phyloP scores from a whole-genome alignment of 1,284 basidiomycete species.

The Moesziomyces antarcticus region DNA sequence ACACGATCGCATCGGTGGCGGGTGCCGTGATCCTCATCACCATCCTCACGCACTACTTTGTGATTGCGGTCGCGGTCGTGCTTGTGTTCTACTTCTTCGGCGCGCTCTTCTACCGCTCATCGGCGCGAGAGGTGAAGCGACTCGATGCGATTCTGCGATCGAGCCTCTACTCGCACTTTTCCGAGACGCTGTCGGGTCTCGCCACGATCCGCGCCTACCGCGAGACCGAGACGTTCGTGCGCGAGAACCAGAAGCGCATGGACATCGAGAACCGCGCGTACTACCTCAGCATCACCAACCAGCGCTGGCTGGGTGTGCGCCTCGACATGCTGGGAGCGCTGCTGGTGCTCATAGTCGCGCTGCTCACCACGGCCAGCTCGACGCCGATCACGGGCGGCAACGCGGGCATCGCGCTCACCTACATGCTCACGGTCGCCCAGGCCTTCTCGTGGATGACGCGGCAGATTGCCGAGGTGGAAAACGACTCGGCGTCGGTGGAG shows the following conservation, averaged over 20 bases:
- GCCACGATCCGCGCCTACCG: slow-evolving; percentile 86
- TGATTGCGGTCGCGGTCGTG: slow-evolving; percentile 70
- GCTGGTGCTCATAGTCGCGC: slow-evolving; percentile 61
- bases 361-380: slow-evolving; percentile 53
- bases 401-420: slow-evolving; percentile 63
- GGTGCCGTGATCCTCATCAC: slow-evolving; percentile 77
- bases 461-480: slow-evolving; percentile 68
- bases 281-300: slow-evolving; percentile 82
- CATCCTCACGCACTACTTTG: slow-evolving; percentile 77
- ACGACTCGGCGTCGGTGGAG: slow-evolving; percentile 67
- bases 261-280: slow-evolving; percentile 91
- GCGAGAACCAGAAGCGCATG: slow-evolving; percentile 74
- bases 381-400: slow-evolving; percentile 41
- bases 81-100: slow-evolving; percentile 61
- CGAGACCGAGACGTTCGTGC: slow-evolving; percentile 70
- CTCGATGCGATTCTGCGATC: slow-evolving; percentile 77
- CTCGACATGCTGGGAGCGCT: slow-evolving; percentile 69
- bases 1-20: slow-evolving; percentile 69
- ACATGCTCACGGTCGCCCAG: slow-evolving; percentile 62
- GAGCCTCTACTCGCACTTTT: slow-evolving; percentile 83
- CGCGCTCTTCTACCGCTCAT: slow-evolving; percentile 84
- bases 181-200: slow-evolving; percentile 85
- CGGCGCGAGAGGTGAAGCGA: slow-evolving; percentile 88
- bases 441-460: slow-evolving; percentile 65
- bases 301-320: slow-evolving; percentile 84